phyloP scores from a whole-genome alignment of 176 grass and related monocot genomes.

The Hyparrhenia diplandra region DNA sequence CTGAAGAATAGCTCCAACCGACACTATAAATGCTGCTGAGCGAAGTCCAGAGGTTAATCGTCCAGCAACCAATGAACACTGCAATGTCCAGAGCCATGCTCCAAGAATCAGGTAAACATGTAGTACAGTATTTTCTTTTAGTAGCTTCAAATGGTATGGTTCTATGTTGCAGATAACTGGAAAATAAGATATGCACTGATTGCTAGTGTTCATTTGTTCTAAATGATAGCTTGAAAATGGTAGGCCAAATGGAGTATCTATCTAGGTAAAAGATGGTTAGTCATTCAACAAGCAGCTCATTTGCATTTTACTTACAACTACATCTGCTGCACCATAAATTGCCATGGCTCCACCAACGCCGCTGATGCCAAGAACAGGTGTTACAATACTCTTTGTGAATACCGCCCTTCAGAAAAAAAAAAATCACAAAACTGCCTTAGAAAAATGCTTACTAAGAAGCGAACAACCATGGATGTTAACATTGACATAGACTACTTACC shows the following conservation, averaged over 20 bases:
- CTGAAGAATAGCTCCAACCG: slow-evolving; percentile 77
- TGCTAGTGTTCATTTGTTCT: too few relatives aligned
- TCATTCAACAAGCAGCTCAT: background rate
- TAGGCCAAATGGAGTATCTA: background rate
- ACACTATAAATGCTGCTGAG: slow-evolving; percentile 74
- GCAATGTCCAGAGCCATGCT: slow-evolving; percentile 18
- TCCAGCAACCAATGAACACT: slow-evolving; percentile 94
- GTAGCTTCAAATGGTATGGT: background rate
- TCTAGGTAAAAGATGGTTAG: background rate
- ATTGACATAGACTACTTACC: slow-evolving; percentile 41
- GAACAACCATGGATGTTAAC: slow-evolving; percentile 15
- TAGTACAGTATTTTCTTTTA: background rate
- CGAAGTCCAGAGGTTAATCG: slow-evolving; percentile 68
- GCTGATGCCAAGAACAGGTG: slow-evolving; percentile 87
- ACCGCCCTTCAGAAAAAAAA: slow-evolving; percentile 65
- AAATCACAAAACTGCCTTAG: background rate
- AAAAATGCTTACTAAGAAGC: slow-evolving; percentile 2
- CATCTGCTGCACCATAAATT: slow-evolving; percentile 91
- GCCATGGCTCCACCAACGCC: slow-evolving; percentile 97
- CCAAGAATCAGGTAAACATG: slow-evolving; percentile 16
- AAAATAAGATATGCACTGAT: background rate
- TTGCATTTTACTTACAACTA: slow-evolving; percentile 56
- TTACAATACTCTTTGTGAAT: slow-evolving; percentile 92
- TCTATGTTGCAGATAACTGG: background rate
- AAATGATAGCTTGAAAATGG: too few relatives aligned